Percentiles rank a stretch among this genome's conserved stretches.
phyloP scores from a whole-genome alignment of 495 filamentous ascomycete genomes.

The Penicillium parvum region DNA sequence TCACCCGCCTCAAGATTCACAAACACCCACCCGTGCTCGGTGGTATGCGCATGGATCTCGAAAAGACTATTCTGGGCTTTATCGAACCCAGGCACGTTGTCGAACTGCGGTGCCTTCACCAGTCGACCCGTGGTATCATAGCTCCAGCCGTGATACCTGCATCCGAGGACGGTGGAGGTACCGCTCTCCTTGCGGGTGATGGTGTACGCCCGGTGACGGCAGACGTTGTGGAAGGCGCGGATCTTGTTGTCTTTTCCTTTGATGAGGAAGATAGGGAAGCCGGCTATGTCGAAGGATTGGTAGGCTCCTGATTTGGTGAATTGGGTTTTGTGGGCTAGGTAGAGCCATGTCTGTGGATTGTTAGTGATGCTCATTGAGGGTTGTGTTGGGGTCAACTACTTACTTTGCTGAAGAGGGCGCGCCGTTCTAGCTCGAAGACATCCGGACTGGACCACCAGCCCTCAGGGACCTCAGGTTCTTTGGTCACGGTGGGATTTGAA shows the following conservation, averaged over 20 bases:
- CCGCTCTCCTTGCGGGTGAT: slow-evolving; percentile 50
- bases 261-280: slow-evolving; percentile 46
- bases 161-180: slow-evolving; percentile 47
- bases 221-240: slow-evolving; percentile 58
- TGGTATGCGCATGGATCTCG: slow-evolving; percentile 34
- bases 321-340: slow-evolving; percentile 41
- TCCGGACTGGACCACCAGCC: slow-evolving; percentile 43
- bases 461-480: slow-evolving; percentile 38
- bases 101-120: slow-evolving; percentile 56
- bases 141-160: slow-evolving; percentile 61
- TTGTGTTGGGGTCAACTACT: neutral
- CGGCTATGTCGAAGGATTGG: slow-evolving; percentile 44
- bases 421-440: slow-evolving; percentile 48
- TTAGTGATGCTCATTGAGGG: neutral
- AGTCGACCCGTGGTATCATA: slow-evolving; percentile 53
- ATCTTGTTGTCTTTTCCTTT: slow-evolving; percentile 44
- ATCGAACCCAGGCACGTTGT: slow-evolving; percentile 51
- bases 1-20: slow-evolving; percentile 38
- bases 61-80: slow-evolving; percentile 49
- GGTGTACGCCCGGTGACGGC: slow-evolving; percentile 54
- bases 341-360: slow-evolving; percentile 42
- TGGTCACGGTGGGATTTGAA: slow-evolving; percentile 19
- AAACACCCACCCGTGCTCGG: slow-evolving; percentile 33
- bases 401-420: slow-evolving; percentile 50
- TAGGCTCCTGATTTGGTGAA: slow-evolving; percentile 48